phyloP scores from a whole-genome alignment of 495 filamentous ascomycete species.

The Penicillium alfredii region DNA sequence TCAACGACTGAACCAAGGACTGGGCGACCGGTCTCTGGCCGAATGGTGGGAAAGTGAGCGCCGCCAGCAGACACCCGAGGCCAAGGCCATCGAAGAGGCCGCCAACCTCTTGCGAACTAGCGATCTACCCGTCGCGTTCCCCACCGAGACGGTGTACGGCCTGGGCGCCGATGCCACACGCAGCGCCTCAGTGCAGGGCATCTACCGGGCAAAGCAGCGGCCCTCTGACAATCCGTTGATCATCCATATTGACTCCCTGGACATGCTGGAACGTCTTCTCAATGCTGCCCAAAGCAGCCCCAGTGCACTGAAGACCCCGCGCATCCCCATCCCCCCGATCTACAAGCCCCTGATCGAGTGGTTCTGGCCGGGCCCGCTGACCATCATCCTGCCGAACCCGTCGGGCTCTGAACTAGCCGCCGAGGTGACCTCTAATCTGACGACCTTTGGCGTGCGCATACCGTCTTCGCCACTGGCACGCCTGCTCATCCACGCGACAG shows the following conservation, averaged over 20 bases:
- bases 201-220: constrained; percentile 83
- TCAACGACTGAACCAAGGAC: constrained; percentile 37
- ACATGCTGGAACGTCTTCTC: constrained; percentile 67
- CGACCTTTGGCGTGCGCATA: constrained; percentile 87
- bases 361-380: constrained; percentile 95
- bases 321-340: constrained; percentile 62
- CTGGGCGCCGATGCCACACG: constrained; percentile 91
- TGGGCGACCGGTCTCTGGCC: constrained; percentile 32
- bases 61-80: constrained; percentile 30
- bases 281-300: constrained; percentile 23
- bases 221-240: constrained; percentile 95
- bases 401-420: constrained; percentile 63
- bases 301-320: constrained; percentile 18
- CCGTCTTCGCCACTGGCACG: constrained; percentile 78
- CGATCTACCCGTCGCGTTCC: constrained; percentile 82
- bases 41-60: constrained; percentile 45
- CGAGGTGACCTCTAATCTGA: constrained; percentile 78
- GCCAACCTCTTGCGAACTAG: constrained; percentile 55
- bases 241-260: constrained; percentile 77
- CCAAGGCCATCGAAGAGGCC: constrained; percentile 43
- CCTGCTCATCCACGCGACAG: constrained; percentile 70
- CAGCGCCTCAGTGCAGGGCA: constrained; percentile 75
- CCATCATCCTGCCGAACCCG: constrained; percentile 81
- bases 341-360: constrained; percentile 72
- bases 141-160: constrained; percentile 97